Base-by-base conservation (phyloP, 352 stramenopile species). In the Pythium aphanidermatum region DNA sequence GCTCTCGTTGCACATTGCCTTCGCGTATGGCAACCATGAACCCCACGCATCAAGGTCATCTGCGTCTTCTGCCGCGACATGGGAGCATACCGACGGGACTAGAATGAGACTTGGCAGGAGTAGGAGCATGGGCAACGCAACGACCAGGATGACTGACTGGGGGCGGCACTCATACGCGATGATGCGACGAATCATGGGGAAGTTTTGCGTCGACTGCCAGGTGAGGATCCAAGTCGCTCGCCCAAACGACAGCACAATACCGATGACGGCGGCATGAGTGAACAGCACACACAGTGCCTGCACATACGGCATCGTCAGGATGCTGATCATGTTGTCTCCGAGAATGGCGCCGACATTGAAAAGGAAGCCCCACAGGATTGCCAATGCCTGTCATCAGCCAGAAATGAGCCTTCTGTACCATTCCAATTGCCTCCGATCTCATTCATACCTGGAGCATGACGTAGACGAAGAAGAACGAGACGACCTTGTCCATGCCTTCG, bases 161-260 rank as follows among this genome's bases (percentile, higher is more conserved):
- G 82, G 82, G 5, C 69, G 64, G 30, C 73, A 86, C 54, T 91
- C 79, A 40, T 73, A 68, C 9, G 73, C 69, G 55, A 94, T 90
- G 27, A 92, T 88, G 27, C 82, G 74, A 6, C 82, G 79, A 47
- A 94, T 94, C 21, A 92, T 74, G 39, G 82, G 82, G 47, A 94
- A 94, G 46, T 94, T 89, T 44, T 86, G 58, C 25, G 83, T 68
- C 29, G 82, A 94, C 43, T 94, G 82, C 82, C 82, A 94, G 46
- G 77, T 92, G 42, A 94, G 68, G 55, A 94, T 94, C 82, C 82
- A 94, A 27, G 72, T 92, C 14, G 82, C 78, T 14, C 82, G 79
- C 8, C 79, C 82, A 37, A 94, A 89, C 21, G 79, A 83, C 27
- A 94, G 50, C 40, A 92, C 68, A 32, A 94, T 91, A 24, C 73